Percentiles rank a stretch among this genome's conserved stretches.
These are phyloP conservation scores for Colletotrichum somersetense DNA, from an alignment of 2,329 filamentous ascomycete species.

Conservation along the genomic window DNA sequence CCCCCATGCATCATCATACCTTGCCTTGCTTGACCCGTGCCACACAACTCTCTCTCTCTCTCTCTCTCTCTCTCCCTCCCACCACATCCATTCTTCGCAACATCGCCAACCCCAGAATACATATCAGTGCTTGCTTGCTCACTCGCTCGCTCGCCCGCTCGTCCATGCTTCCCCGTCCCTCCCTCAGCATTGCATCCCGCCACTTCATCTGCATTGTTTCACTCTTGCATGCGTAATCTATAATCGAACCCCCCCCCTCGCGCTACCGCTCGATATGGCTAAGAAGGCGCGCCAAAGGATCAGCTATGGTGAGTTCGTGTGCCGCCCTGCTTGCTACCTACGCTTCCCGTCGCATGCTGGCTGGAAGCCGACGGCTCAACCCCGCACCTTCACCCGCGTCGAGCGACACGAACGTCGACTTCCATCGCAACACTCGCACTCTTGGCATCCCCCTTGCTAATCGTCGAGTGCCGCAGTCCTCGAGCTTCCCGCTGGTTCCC, in stretches of 20 bases:
- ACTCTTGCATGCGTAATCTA: constrained; percentile 33
- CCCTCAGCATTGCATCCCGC: neutral
- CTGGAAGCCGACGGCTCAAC: constrained; percentile 14
- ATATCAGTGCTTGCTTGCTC: constrained; percentile 6
- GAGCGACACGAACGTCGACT: constrained; percentile 15
- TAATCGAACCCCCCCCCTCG: constrained; percentile 31
- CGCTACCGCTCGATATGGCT: constrained; percentile 62
- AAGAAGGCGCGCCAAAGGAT: constrained; percentile 78
- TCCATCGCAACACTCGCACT: constrained; percentile 6
- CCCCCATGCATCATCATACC: constrained; percentile 5
- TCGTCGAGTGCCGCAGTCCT: constrained; percentile 61
- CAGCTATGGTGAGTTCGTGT: constrained; percentile 70
- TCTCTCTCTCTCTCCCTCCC: no score
- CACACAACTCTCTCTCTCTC: neutral
- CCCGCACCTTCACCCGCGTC: constrained; percentile 28
- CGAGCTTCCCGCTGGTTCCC: constrained; percentile 67
- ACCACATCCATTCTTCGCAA: constrained; percentile 14
- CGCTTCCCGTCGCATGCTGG: constrained; percentile 21
- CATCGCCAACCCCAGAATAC: constrained; percentile 27
- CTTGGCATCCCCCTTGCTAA: constrained; percentile 24
- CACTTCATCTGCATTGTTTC: constrained; percentile 3
- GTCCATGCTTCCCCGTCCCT: neutral
- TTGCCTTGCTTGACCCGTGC: constrained; percentile 5
- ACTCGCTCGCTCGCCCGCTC: neutral
- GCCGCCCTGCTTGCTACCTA: constrained; percentile 7